These are phyloP conservation scores for Venturia effusa DNA, from an alignment of 2,329 filamentous ascomycete species.

Conservation along the genomic window DNA sequence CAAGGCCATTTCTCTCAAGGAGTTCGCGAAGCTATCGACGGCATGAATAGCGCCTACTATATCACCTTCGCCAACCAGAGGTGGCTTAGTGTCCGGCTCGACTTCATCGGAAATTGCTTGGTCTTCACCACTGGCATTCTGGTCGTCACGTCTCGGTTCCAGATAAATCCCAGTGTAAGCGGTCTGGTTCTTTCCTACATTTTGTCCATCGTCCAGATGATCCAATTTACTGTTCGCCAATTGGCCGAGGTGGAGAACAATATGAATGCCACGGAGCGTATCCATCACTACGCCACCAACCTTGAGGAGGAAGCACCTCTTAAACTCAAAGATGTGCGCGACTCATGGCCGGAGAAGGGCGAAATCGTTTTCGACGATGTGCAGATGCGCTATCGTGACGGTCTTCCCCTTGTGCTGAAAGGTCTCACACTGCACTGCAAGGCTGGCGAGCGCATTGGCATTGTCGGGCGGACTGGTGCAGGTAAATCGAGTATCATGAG, in stretches of 20 bases:
- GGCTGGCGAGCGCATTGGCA: conserved; percentile 69
- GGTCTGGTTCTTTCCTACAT: conserved; percentile 91
- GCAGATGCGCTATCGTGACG: conserved; percentile 40
- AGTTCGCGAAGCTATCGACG: conserved; percentile 65
- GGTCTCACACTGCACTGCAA: conserved; percentile 53
- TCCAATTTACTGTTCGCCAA: conserved; percentile 90
- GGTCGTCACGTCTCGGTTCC: conserved; percentile 83
- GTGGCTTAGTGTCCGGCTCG: conserved; percentile 79
- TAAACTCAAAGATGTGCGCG: conserved; percentile 58
- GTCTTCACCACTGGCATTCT: conserved; percentile 84
- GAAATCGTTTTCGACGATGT: conserved; percentile 46
- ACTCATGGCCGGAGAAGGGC: conserved; percentile 76
- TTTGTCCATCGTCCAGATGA: conserved; percentile 84
- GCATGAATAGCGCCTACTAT: conserved; percentile 92
- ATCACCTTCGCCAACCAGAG: conserved; percentile 92
- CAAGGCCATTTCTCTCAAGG: conserved; percentile 61
- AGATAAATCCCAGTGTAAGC: conserved; percentile 70
- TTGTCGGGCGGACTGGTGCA: conserved; percentile 72
- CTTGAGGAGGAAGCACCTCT: conserved; percentile 84
- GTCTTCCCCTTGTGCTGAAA: conserved; percentile 38
- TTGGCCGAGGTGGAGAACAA: conserved; percentile 93
- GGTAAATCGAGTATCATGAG: conserved; percentile 80
- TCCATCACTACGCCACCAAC: conserved; percentile 78
- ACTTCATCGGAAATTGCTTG: conserved; percentile 70
- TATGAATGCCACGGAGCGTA: conserved; percentile 91